Evolutionary conservation across 108 stramenopile species (phyloP), one percentile per base, ranked within the genome.

Genomic region (Skeletonema tropicum): DNA sequence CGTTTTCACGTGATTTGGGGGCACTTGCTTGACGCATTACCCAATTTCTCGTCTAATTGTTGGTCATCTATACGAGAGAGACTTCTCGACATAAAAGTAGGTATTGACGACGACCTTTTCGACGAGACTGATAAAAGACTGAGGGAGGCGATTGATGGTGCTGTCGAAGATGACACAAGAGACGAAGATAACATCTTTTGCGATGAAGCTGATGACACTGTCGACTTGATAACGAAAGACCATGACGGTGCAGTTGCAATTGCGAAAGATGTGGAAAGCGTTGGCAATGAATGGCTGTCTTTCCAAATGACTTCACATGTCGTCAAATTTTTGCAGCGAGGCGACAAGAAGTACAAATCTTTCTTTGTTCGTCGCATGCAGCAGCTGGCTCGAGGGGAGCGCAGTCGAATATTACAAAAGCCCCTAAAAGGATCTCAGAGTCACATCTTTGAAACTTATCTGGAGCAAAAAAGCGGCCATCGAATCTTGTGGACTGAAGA

Each of bases 401-500:
- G 83, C 32, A 67, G 70, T 57, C 75, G 80, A 3, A 86, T 84
- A 9, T 68, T 86, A 1, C 71, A 62, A 9, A 88, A 88, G 46
- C 68, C 66, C 1, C 67, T 88, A 57, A 82, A 61, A 41, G 88
- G 88, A 42, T 70, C 58, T 12, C 71, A 81, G 45, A 65, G 33
- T 14, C 64, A 71, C 15, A 84, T 88, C 19, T 86, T 64, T 15
- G 83, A 88, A 63, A 86, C 85, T 11, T 86, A 88, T 57, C 45
- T 88, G 25, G 85, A 86, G 30, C 80, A 84, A 70, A 85, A 85
- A 21, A 76, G 74, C 11, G 86, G 83, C 9, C 60, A 68, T 12
- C 71, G 87, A 6, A 88, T 88, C 31, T 25, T 88, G 11, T 88
- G 85, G 82, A 83, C 82, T 13, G 82, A 85, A 11, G 66, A 62